Conservation (phyloP, 164 flowering plant species). For the Tetracentron sinense region DNA sequence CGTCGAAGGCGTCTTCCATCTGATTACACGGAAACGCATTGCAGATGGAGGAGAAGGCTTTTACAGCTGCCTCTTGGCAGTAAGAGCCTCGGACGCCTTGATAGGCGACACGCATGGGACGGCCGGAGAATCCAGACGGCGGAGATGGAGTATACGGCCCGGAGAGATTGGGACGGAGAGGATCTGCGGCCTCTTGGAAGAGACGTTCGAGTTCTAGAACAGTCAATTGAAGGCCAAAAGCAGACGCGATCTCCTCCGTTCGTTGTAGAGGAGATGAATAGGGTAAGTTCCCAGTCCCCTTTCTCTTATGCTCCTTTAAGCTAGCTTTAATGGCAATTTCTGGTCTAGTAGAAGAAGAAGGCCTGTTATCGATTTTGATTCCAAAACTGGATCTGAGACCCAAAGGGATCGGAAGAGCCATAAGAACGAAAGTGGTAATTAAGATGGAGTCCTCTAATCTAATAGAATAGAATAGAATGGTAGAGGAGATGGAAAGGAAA, state of each 20-base stretch:
- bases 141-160: constrained; percentile 10
- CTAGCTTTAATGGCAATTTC: neutral
- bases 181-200: constrained; percentile 10
- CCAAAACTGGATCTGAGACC: too few species aligned
- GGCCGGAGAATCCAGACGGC: constrained; percentile 4
- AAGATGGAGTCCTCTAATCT: too few species aligned
- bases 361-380: too few species aligned
- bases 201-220: constrained; percentile 23
- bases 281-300: neutral
- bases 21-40: constrained; percentile 17
- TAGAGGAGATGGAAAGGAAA: too few species aligned
- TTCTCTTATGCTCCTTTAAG: constrained; percentile 2
- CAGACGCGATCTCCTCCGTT: constrained; percentile 8
- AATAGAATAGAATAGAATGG: too few species aligned
- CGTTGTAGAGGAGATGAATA: neutral
- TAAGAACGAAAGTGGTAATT: too few species aligned
- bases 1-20: constrained; percentile 31
- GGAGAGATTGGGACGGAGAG: constrained; percentile 2
- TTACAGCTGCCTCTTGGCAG: constrained; percentile 32
- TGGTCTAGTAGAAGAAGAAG: too few species aligned
- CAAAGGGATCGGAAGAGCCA: too few species aligned
- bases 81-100: constrained; percentile 32
- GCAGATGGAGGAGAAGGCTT: constrained; percentile 21
- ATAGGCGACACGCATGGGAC: constrained; percentile 25
- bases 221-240: constrained; percentile 6